These are phyloP conservation scores for Diplocarpon mali DNA, from an alignment of 2,329 filamentous ascomycete genomes.

Conservation along the genomic window DNA sequence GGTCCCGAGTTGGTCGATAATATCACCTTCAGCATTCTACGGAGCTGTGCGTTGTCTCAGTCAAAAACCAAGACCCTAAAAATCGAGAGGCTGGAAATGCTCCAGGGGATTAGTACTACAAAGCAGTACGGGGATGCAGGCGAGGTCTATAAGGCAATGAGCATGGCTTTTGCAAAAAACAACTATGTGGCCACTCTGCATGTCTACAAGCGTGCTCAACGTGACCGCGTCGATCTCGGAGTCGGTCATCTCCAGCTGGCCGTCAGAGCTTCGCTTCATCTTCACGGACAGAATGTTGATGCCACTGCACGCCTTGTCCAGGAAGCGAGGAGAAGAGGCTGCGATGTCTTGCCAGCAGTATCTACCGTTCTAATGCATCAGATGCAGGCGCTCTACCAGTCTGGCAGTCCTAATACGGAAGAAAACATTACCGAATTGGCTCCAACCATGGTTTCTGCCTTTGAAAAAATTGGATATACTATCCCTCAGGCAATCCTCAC, in stretches of 20 bases:
- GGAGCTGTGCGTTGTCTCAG: neutral
- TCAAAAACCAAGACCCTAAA: neutral
- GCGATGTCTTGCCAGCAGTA: conserved; percentile 15
- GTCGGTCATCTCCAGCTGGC: conserved; percentile 17
- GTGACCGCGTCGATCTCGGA: conserved; percentile 8
- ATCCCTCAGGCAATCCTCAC: conserved; percentile 19
- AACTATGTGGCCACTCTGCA: conserved; percentile 14
- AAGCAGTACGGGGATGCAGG: conserved; percentile 2
- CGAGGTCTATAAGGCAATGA: conserved; percentile 15
- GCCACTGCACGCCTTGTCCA: conserved; percentile 17
- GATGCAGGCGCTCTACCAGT: conserved; percentile 7
- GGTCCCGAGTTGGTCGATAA: neutral
- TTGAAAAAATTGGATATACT: conserved; percentile 15
- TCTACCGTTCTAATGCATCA: conserved; percentile 20
- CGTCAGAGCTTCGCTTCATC: conserved; percentile 20
- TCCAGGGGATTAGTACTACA: neutral
- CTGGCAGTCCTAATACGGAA: neutral
- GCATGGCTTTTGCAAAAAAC: conserved; percentile 11
- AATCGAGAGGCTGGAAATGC: neutral
- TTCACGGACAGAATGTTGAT: conserved; percentile 6
- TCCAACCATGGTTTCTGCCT: conserved; percentile 10
- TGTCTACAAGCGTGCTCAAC: conserved; percentile 20
- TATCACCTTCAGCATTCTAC: neutral
- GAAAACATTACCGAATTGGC: conserved; percentile 6
- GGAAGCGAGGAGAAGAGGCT: conserved; percentile 13